These are phyloP conservation scores for Mikania micrantha DNA, from an alignment of 129 eudicot genomes.

Conservation along the genomic window DNA sequence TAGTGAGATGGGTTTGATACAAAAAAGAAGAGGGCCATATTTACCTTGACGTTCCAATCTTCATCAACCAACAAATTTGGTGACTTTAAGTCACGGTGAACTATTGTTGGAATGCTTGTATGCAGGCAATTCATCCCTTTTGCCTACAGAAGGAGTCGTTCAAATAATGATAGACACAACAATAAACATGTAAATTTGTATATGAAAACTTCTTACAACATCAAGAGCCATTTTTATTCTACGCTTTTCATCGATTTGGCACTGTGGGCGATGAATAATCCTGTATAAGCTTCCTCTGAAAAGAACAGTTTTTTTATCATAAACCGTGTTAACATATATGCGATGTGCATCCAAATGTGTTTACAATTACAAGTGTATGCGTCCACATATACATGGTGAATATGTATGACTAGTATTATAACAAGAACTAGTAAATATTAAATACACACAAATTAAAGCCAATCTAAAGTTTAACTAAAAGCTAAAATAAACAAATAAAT, in stretches of 20 bases:
- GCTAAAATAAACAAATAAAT: background rate
- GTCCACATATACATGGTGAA: constrained; percentile 1
- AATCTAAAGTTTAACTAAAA: background rate
- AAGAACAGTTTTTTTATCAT: background rate
- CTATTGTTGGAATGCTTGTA: constrained; percentile 92
- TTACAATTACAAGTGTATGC: background rate
- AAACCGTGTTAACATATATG: background rate
- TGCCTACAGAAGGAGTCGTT: constrained; percentile 48
- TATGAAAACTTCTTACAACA: constrained; percentile 55
- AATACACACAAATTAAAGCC: background rate
- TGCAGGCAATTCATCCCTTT: constrained; percentile 98
- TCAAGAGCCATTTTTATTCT: constrained; percentile 98
- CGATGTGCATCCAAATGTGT: constrained; percentile 7
- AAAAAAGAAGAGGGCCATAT: background rate
- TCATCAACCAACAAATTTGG: constrained; percentile 97
- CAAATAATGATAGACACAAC: constrained; percentile 8
- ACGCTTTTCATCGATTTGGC: constrained; percentile 90
- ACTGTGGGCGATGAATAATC: constrained; percentile 95
- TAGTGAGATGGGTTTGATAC: background rate
- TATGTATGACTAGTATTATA: background rate
- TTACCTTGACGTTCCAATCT: constrained; percentile 97
- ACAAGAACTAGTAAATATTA: background rate
- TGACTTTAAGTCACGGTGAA: constrained; percentile 96
- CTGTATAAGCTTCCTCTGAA: constrained; percentile 95
- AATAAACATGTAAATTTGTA: background rate